phyloP scores from a whole-genome alignment of 2,329 filamentous ascomycete genomes.

The Niveomyces coronatus region DNA sequence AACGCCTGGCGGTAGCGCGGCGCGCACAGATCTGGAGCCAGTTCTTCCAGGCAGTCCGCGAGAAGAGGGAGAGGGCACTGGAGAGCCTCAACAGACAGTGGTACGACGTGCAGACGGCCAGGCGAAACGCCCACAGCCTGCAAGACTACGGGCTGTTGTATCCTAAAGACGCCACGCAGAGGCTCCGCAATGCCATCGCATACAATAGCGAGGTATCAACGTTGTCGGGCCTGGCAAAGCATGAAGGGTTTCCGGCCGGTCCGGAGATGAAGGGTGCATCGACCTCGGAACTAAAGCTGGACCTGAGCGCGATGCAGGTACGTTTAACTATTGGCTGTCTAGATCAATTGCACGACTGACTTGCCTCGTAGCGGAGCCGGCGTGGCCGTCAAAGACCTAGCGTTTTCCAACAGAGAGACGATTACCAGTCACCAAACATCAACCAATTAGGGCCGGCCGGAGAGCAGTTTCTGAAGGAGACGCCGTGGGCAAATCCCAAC shows the following conservation, averaged over 20 bases:
- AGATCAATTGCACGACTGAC: slow-evolving; percentile 1
- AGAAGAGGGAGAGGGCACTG: slow-evolving; percentile 69
- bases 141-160: slow-evolving; percentile 77
- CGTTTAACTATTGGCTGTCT: slow-evolving; percentile 10
- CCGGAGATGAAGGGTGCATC: slow-evolving; percentile 69
- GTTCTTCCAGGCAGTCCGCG: slow-evolving; percentile 78
- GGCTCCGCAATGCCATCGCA: slow-evolving; percentile 73
- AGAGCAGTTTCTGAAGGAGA: slow-evolving; percentile 81
- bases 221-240: slow-evolving; percentile 82
- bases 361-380: slow-evolving; percentile 21
- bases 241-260: slow-evolving; percentile 93
- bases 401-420: slow-evolving; percentile 30
- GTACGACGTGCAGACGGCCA: slow-evolving; percentile 85
- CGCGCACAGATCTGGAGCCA: slow-evolving; percentile 81
- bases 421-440: slow-evolving; percentile 38
- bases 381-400: slow-evolving; percentile 27
- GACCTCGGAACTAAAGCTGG: slow-evolving; percentile 66
- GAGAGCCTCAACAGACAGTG: slow-evolving; percentile 79
- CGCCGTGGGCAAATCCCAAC: slow-evolving; percentile 86
- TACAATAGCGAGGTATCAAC: slow-evolving; percentile 95
- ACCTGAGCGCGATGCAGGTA: slow-evolving; percentile 83
- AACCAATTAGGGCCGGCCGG: slow-evolving; percentile 54
- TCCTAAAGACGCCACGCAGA: slow-evolving; percentile 63
- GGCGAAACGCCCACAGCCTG: slow-evolving; percentile 69
- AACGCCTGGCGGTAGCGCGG: slow-evolving; percentile 67